Base-by-base conservation (phyloP, 371 early-diverging fungal species). In the Lichtheimia ramosa region DNA sequence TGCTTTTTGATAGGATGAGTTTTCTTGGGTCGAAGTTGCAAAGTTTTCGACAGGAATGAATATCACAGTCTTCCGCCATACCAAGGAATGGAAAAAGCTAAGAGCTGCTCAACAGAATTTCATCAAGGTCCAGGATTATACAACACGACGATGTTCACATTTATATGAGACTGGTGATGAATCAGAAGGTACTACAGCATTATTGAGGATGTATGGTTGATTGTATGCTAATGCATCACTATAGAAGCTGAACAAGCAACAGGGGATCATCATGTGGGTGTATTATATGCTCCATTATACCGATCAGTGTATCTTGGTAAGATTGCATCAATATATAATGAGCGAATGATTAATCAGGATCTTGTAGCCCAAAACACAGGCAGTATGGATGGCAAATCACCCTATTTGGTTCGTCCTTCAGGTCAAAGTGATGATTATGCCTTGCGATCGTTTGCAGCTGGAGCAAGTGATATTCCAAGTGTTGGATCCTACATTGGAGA, bases 1-100 rank as follows among this genome's bases (percentile, higher is more conserved):
- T 34, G 34, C 34, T 18, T 14, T 43, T 55, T 42, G 5, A 21
- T 16, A 59, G 59, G 42, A 18, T 15, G 62, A 74, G 21, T 77
- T 79, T 51, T 81, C 87, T 2, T 92, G 90, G 90, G 85, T 86
- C 0, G 92, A 93, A 63, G 88, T 91, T 0, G 89, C 91, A 0
- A 83, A 73, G 27, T 59, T 83, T 5, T 81, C 85, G 23, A 73
- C 82, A 3, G 86, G 86, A 0, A 64, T 89, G 40, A 83, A 88
- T 46, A 61, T 89, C 4, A 83, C 88, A 3, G 60, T 89, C 1
- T 89, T 84, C 48, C 66, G 77, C 13, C 84, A 84, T 20, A 79
- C 83, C 1, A 82, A 87, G 3, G 72, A 81, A 40, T 86, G 90
- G 85, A 68, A 71, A 43, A 78, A 76, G 18, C 51, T 68, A 24